phyloP scores from a whole-genome alignment of 352 stramenopile species.

The Globisporangium nunn region DNA sequence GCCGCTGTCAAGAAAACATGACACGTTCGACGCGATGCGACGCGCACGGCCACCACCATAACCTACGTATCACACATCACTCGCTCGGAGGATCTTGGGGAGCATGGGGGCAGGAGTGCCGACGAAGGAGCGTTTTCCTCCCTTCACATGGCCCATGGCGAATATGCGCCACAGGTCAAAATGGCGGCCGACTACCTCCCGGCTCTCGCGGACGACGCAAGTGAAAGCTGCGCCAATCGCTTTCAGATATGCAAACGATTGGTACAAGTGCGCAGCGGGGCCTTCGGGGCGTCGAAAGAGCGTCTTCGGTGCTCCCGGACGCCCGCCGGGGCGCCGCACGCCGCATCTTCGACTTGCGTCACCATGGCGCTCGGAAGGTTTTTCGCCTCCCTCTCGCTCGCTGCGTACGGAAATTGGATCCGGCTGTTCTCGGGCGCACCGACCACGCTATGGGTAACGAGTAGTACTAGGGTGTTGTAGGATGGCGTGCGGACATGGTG shows the following conservation, averaged over 20 bases:
- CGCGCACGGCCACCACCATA: background rate
- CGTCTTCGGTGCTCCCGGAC: background rate
- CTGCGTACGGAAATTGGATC: background rate
- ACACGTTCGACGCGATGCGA: too few species aligned
- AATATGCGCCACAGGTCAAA: background rate
- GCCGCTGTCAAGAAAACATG: background rate
- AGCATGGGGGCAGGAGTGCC: background rate
- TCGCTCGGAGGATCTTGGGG: too few species aligned
- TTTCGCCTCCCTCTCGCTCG: background rate
- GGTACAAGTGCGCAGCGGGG: background rate
- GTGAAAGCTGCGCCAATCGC: conserved; percentile 1
- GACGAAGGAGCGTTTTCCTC: background rate
- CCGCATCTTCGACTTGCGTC: background rate
- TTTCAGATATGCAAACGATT: background rate
- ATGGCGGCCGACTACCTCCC: background rate
- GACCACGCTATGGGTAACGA: background rate
- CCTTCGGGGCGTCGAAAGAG: background rate
- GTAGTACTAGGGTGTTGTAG: background rate
- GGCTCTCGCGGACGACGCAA: background rate
- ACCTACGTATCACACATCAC: background rate
- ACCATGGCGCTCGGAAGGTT: conserved; percentile 3
- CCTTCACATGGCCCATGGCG: background rate
- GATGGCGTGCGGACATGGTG: background rate
- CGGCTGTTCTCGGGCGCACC: background rate
- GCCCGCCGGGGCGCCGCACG: background rate